Conservation (phyloP, 306 rosid species). For the Oxytropis ochrocephala region DNA sequence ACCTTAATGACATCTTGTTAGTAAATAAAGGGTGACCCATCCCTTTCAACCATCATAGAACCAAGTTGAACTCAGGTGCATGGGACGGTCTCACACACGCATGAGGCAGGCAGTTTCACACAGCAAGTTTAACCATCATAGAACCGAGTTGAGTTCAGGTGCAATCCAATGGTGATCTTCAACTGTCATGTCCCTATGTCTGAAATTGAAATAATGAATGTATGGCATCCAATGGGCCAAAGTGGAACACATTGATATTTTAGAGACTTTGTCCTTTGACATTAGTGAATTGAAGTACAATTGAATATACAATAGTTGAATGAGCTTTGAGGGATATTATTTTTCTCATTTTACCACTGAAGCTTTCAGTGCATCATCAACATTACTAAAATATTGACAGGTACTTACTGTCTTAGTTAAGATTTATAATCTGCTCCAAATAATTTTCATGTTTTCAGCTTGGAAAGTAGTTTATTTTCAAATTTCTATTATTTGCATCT, state of each 20-base stretch:
- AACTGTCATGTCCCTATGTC: background rate
- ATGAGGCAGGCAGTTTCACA: background rate
- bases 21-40: background rate
- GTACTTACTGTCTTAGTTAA: background rate
- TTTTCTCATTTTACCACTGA: background rate
- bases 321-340: background rate
- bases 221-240: background rate
- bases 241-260: background rate
- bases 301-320: background rate
- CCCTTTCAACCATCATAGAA: background rate
- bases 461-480: background rate
- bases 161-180: background rate
- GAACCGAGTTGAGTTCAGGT: background rate
- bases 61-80: no score
- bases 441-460: background rate
- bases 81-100: no score
- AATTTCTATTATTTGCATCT: background rate
- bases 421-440: constrained; percentile 4
- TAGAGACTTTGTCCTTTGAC: background rate
- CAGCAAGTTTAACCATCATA: background rate
- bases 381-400: background rate
- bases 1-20: background rate
- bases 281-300: background rate
- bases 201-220: background rate
- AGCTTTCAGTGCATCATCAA: background rate